phyloP scores from a whole-genome alignment of 768 basidiomycete genomes.

The Mrakia blollopis region DNA sequence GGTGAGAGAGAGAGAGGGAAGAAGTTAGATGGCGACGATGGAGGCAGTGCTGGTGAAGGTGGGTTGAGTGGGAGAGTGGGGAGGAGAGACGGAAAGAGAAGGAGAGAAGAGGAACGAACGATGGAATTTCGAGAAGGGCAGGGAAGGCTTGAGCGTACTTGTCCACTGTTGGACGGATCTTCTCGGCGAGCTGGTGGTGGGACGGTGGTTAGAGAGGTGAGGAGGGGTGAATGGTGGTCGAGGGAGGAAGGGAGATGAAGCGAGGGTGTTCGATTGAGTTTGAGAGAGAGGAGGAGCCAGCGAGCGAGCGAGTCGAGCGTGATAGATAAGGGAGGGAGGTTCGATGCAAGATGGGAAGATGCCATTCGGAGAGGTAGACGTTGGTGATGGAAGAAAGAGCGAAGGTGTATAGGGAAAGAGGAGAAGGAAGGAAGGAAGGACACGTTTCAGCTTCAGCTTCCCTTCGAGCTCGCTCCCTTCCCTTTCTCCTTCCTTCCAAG shows the following conservation, averaged over 20 bases:
- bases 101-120: conserved; percentile 58
- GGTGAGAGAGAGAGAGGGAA: background rate
- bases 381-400: background rate
- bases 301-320: too few relatives aligned
- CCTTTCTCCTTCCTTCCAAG: background rate
- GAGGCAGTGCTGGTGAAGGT: too few relatives aligned
- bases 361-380: background rate
- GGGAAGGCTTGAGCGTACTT: conserved; percentile 95
- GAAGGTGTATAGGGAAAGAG: background rate
- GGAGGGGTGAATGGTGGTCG: background rate
- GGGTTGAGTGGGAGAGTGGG: too few relatives aligned
- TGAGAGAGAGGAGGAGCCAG: background rate
- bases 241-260: background rate
- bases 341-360: background rate
- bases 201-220: background rate
- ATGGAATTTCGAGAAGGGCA: conserved; percentile 92
- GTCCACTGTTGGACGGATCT: conserved; percentile 90
- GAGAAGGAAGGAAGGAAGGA: background rate
- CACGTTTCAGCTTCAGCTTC: background rate
- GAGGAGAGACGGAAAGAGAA: background rate
- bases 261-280: background rate
- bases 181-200: conserved; percentile 75
- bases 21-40: background rate
- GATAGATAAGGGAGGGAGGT: background rate
- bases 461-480: background rate